Evolutionary conservation across 768 basidiomycete genomes (phyloP), one percentile per base, ranked within the genome.

Genomic region (Gymnopilus junonius): DNA sequence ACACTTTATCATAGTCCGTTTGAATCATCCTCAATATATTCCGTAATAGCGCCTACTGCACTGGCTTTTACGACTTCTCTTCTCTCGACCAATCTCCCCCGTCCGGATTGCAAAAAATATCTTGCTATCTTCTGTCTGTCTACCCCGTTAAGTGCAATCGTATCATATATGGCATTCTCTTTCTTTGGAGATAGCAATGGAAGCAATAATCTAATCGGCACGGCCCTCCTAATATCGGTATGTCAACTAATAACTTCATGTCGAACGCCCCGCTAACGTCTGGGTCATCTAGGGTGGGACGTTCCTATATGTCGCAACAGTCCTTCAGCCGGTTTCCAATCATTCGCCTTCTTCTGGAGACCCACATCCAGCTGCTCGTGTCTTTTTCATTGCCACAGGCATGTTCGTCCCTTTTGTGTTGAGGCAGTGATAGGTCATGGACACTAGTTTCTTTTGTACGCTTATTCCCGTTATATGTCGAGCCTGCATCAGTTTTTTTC

Each of bases 301-400:
- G 3, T 97, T 97, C 77, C 81, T 98, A 39, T 97, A 97, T 71
- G 96, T 98, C 8, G 94, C 95, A 1, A 95, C 95, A 1, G 90
- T 94, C 40, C 80, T 95, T n/a, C 93, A 94, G 70, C 86, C 91
- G 2, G 83, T 90, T 32, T 88, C 90, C 32, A 79, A 83, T 17
- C 80, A 82, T 56, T 72, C 74, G 10, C 61, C 74, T 58, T 39
- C 77, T 66, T 64, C 79, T 8, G 78, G 79, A 23, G 84, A 83
- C 43, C 74, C 88, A 43, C 74, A 77, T 12, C 81, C 83, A 53
- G 70, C 70, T 34, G 63, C 75, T 27, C 83, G 91, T 32, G 79
- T 87, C 12, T 65, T 76, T 20, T 74, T 92, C 46, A 82, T 93
- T 48, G 70, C 88, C 1, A 61, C 76, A 11, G 94, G 94, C 4